Evolutionary conservation across 2,329 filamentous ascomycete genomes (phyloP), one percentile per base, ranked within the genome.

Genomic region (Nigrospora oryzae): DNA sequence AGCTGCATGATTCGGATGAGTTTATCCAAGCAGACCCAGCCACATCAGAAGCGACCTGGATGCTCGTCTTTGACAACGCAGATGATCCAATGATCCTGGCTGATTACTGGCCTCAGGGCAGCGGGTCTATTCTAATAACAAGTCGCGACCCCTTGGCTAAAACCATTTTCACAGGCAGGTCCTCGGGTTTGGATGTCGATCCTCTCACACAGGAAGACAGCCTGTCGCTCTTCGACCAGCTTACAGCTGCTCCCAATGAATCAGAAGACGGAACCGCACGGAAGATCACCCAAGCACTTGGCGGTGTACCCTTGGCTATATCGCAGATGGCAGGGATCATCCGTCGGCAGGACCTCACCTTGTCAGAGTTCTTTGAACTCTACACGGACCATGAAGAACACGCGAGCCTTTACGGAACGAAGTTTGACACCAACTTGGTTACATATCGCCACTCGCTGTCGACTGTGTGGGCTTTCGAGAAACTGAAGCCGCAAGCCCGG

Each of bases 51-150:
- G 52, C 51, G 23, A 43, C 49, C 14, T 53, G 55, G 55, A 51
- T 58, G 7, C 34, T 58, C 17, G 46, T 58, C n/a, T 55, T 54
- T 40, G 55, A 59, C 44, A 53, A 54, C 35, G 55, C 49, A 15
- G 51, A 55, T 42, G 46, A 55, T 37, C 54, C 49, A 23, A 47
- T 46, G 28, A 51, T 57, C 28, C 44, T 59, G 2, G 46, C 28
- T 11, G 53, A 56, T 30, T 59, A 51, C 44, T 56, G 53, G 56
- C 56, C 54, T 5, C 16, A 42, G 15, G 51, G 52, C 11, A 40
- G 16, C 15, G 56, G 56, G 15, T 54, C 51, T 31, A 45, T 57
- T 28, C 50, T 59, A 1, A 51, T 59, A 33, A 59, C 56, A 13
- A 59, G 56, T 35, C 53, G 56, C 8, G 46, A 56, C 40, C 53